Evolutionary conservation across 176 grass and related monocot species (phyloP), one percentile per base, ranked within the genome.

Genomic region (Oryza officinalis): DNA sequence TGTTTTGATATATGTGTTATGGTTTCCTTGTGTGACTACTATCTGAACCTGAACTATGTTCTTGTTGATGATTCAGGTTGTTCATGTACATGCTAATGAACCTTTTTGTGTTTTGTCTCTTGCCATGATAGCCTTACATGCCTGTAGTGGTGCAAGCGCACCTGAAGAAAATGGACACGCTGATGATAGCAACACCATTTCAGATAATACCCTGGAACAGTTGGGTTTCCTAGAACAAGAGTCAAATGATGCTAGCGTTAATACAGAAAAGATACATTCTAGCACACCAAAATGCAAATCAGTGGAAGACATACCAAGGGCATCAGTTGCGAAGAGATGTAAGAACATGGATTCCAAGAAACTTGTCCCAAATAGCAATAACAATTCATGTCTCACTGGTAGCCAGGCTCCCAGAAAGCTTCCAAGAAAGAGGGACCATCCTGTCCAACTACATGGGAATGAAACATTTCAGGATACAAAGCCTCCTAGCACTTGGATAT

Each of bases 281-380:
- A 38, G 73, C 17, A 50, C 77, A 71, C 87, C 45, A 26, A 96
- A 92, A 91, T 94, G 86, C 86, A 99, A 94, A 89, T 74, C 78
- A 15, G 84, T 84, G 63, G 91, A 90, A 72, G 91, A 94, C 52
- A 86, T 82, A 74, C 77, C 76, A 8, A 87, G 69, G 82, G 71
- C 80, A 82, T 37, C 47, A 61, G 43, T 78, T 6, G 5, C 74
- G 44, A 98, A 90, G 74, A 90, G 87, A 83, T 92, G 69, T 83
- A 98, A 89, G 80, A 94, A 77, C 47, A 71, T 65, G 18, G 91
- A 94, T 65, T 65, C 84, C 78, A 94, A 85, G 87, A 99, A 94
- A 83, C 32, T 87, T 37, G 83, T 64, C 91, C 84, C 84, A 32
- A 86, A 81, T 72, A 79, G 83, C 60, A 79, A 28, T 59, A 74